These are phyloP conservation scores for Tricholoma matsutake DNA, from an alignment of 768 basidiomycete species.

Conservation along the genomic window DNA sequence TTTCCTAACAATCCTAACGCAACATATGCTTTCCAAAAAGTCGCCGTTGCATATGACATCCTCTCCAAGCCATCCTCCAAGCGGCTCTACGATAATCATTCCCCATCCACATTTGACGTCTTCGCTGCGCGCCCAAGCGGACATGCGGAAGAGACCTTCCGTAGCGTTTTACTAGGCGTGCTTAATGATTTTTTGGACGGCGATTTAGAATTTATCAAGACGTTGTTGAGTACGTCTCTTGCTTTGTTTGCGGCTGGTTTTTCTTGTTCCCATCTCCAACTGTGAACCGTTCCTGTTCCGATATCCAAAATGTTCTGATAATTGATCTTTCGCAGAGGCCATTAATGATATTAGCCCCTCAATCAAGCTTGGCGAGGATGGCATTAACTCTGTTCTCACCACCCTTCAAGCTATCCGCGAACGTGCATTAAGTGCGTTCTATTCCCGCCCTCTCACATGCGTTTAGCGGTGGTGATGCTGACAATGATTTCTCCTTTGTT, in stretches of 20 bases:
- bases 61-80: conserved; percentile 71
- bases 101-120: conserved; percentile 47
- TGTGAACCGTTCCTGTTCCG: neutral
- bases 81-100: conserved; percentile 63
- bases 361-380: conserved; percentile 72
- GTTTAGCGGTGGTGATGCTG: neutral
- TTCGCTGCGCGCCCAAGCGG: conserved; percentile 50
- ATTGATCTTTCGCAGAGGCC: conserved; percentile 43
- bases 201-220: conserved; percentile 81
- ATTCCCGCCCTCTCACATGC: neutral
- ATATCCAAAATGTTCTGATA: neutral
- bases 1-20: conserved; percentile 75
- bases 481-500: conserved; percentile 4
- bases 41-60: conserved; percentile 79
- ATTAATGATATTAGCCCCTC: conserved; percentile 80
- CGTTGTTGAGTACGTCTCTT: conserved; percentile 60
- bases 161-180: conserved; percentile 67
- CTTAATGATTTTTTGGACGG: conserved; percentile 84
- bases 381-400: conserved; percentile 71
- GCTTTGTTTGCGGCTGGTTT: neutral
- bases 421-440: conserved; percentile 63
- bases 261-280: neutral
- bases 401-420: conserved; percentile 70
- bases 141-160: conserved; percentile 77
- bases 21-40: conserved; percentile 83